Percentiles rank a stretch among this genome's conserved stretches.
Conservation (phyloP, 495 filamentous ascomycete species). For the Cenococcum geophilum region DNA sequence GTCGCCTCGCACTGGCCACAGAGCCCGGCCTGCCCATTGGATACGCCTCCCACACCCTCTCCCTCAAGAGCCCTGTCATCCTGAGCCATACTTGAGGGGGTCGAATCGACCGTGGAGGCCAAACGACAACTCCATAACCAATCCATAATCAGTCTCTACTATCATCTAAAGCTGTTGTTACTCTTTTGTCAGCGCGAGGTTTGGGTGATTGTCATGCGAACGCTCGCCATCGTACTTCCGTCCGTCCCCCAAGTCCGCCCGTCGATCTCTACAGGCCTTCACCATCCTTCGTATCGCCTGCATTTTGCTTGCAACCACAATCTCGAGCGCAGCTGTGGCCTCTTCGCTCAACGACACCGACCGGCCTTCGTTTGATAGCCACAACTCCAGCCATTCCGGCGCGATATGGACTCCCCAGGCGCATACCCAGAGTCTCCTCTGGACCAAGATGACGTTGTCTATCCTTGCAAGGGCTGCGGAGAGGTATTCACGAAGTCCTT, state of each 20-base stretch:
- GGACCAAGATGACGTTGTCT: constrained; percentile 81
- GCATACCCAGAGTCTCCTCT: constrained; percentile 73
- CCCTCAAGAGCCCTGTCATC: not conserved
- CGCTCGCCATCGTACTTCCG: not conserved
- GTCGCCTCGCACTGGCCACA: not conserved
- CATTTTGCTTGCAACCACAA: not conserved
- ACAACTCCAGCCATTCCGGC: not conserved
- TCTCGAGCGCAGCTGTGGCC: not conserved
- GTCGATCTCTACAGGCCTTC: not conserved
- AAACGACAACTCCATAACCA: not conserved
- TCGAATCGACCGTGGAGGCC: not conserved
- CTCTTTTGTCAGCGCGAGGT: not conserved
- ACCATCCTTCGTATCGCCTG: not conserved
- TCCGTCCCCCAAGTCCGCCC: not conserved
- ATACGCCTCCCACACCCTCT: constrained; percentile 1
- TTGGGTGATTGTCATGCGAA: not conserved
- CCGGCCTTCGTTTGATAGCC: not conserved
- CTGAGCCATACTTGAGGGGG: not conserved
- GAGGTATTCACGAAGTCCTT: constrained; percentile 54
- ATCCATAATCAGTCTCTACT: not conserved
- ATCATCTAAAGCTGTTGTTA: not conserved
- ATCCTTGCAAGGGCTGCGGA: constrained; percentile 95
- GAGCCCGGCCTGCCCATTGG: not conserved
- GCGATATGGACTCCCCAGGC: constrained; percentile 51
- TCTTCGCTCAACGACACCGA: not conserved